Percentiles rank a stretch among this genome's conserved stretches.
Evolutionary conservation across 805 yeast genomes (phyloP).

Genomic region (Cyberlindnera nakhonratchasimensis): DNA sequence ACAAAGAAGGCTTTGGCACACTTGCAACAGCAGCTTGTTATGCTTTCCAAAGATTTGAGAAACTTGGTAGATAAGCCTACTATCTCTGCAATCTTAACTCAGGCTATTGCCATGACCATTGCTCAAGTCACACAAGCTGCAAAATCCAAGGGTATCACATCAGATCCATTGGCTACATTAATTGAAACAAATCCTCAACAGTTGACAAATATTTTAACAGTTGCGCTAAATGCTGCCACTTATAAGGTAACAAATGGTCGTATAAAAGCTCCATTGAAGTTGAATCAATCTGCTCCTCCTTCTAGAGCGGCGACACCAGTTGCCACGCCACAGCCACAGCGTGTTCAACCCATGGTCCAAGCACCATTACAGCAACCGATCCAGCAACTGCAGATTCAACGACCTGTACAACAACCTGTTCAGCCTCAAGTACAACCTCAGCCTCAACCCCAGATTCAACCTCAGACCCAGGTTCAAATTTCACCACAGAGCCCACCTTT

Average conservation of each 20-base stretch:
- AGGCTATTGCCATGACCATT: conserved; percentile 89
- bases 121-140: conserved; percentile 89
- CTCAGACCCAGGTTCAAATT: background rate
- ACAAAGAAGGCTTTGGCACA: conserved; percentile 67
- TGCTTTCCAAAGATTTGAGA: conserved; percentile 66
- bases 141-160: conserved; percentile 74
- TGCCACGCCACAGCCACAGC: conserved; percentile 3
- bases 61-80: conserved; percentile 75
- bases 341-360: too few species aligned
- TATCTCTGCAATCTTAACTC: conserved; percentile 80
- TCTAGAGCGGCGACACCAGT: conserved; percentile 21
- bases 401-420: background rate
- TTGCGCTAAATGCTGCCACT: conserved; percentile 78
- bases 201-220: conserved; percentile 71
- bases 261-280: conserved; percentile 38
- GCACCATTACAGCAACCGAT: too few species aligned
- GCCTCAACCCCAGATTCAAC: conserved; percentile 4
- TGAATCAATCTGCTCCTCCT: conserved; percentile 24
- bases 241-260: conserved; percentile 54
- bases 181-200: conserved; percentile 81
- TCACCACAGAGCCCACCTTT: background rate
- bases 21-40: conserved; percentile 80
- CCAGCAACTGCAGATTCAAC: background rate
- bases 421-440: conserved; percentile 1
- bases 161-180: conserved; percentile 72